Evolutionary conservation across 179 eudicot species (phyloP).

Genomic region (Amaranthus tricolor): DNA sequence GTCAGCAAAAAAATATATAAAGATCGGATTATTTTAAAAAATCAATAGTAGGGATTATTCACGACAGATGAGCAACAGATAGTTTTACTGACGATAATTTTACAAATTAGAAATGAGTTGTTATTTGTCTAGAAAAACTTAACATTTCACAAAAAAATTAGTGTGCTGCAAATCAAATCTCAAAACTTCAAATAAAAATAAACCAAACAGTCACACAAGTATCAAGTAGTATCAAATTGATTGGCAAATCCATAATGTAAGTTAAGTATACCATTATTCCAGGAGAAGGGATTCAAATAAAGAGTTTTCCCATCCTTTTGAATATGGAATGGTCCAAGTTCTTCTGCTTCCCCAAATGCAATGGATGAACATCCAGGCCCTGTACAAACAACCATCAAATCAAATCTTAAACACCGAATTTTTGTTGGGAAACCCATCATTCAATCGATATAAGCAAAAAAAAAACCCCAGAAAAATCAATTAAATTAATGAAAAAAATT

Average conservation of each 20-base stretch:
- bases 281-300: conserved; percentile 71
- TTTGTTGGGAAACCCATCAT: background rate
- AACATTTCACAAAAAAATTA: too few relatives aligned
- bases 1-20: too few relatives aligned
- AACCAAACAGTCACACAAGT: background rate
- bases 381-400: conserved; percentile 27
- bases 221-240: conserved; percentile 1
- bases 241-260: background rate
- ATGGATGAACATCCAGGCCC: conserved; percentile 99
- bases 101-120: too few relatives aligned
- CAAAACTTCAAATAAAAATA: background rate
- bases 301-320: conserved; percentile 79
- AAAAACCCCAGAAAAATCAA: background rate
- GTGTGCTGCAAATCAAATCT: background rate
- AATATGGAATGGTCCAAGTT: conserved; percentile 92
- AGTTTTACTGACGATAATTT: too few relatives aligned
- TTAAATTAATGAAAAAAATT: background rate
- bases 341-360: conserved; percentile 90
- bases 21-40: too few relatives aligned
- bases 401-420: conserved; percentile 2
- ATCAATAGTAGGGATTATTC: too few relatives aligned
- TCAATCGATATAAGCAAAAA: background rate
- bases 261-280: conserved; percentile 73
- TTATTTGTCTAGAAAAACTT: too few relatives aligned
- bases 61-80: too few relatives aligned